A percentile compares a stretch with the other conserved stretches of the same genome.
phyloP scores from a whole-genome alignment of 202 grass and related monocot species.

The Zizania palustris region DNA sequence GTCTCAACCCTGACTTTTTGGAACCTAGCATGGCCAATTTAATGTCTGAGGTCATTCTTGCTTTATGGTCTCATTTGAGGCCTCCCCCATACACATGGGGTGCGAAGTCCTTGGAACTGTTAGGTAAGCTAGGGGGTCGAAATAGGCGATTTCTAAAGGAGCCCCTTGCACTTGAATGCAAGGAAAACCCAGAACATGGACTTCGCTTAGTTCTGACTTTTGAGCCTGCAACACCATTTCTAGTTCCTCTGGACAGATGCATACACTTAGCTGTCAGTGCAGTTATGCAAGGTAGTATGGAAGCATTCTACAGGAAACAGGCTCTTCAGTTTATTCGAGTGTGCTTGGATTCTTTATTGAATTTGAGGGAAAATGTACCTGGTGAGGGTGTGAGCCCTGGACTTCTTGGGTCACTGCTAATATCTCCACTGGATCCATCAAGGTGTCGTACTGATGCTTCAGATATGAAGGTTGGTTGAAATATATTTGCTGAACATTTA shows the following conservation, averaged over 20 bases:
- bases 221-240: conserved; percentile 95
- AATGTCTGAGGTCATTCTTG: conserved; percentile 98
- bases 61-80: conserved; percentile 96
- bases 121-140: conserved; percentile 92
- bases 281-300: conserved; percentile 86
- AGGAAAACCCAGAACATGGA: conserved; percentile 99
- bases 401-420: conserved; percentile 72
- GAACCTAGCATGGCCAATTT: conserved; percentile 99
- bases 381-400: conserved; percentile 75
- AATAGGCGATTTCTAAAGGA: conserved; percentile 96
- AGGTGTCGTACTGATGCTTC: conserved; percentile 75
- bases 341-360: conserved; percentile 80
- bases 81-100: conserved; percentile 90
- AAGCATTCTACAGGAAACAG: conserved; percentile 90
- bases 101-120: conserved; percentile 86
- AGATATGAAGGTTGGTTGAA: conserved; percentile 80
- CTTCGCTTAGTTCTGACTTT: conserved; percentile 96
- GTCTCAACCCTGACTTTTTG: conserved; percentile 97
- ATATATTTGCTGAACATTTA: conserved; percentile 22
- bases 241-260: conserved; percentile 91
- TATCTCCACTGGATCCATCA: conserved; percentile 88
- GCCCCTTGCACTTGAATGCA: conserved; percentile 85
- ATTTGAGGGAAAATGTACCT: conserved; percentile 85
- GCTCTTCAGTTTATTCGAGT: conserved; percentile 91
- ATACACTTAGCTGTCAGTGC: conserved; percentile 91